These are phyloP conservation scores for Xanthoceras sorbifolium DNA, from an alignment of 345 rosid species.

Conservation along the genomic window DNA sequence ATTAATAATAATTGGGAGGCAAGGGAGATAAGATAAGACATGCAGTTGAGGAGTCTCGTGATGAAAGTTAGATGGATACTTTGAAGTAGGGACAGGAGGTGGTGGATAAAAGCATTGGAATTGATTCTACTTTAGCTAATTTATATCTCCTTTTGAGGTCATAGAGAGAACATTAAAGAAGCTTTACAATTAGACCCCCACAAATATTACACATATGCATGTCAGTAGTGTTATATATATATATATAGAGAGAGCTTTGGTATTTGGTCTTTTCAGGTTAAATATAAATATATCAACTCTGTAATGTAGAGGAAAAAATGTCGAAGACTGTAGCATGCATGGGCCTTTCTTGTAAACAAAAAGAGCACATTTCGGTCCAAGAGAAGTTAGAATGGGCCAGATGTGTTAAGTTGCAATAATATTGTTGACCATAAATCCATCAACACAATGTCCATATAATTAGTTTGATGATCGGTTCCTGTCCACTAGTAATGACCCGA, in stretches of 20 bases:
- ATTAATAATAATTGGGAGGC: too few relatives aligned
- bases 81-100: background rate
- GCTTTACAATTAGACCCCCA: conserved; percentile 1
- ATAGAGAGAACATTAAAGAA: background rate
- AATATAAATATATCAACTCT: too few relatives aligned
- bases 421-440: background rate
- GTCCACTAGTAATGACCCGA: background rate
- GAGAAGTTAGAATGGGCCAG: background rate
- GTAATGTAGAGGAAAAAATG: too few relatives aligned
- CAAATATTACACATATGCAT: background rate
- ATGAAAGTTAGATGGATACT: background rate
- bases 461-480: too few relatives aligned
- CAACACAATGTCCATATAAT: background rate
- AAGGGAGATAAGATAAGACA: background rate
- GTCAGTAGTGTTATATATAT: too few relatives aligned
- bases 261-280: too few relatives aligned
- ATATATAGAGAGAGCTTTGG: too few relatives aligned
- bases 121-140: conserved; percentile 10
- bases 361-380: background rate
- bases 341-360: background rate
- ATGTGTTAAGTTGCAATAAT: too few relatives aligned
- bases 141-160: conserved; percentile 4
- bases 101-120: conserved; percentile 6
- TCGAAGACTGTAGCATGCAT: background rate
- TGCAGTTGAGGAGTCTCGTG: conserved; percentile 3